Evolutionary conservation across 495 filamentous ascomycete species (phyloP).

Genomic region (Aspergillus ostianus): DNA sequence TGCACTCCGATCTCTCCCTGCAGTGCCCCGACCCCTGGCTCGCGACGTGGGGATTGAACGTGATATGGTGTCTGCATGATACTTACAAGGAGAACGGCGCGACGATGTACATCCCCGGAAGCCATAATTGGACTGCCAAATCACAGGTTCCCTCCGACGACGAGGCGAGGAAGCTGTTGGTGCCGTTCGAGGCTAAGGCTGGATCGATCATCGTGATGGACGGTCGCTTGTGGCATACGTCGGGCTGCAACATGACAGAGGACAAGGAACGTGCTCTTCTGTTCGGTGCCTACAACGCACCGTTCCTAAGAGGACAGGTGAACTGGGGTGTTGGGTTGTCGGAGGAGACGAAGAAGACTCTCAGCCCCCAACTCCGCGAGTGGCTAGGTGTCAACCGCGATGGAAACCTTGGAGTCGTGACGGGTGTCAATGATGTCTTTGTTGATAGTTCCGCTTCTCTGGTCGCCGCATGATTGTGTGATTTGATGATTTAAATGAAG

Average conservation of each 20-base stretch:
- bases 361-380: slow-evolving; percentile 1
- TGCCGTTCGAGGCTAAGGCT: slow-evolving; percentile 9
- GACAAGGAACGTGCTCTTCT: slow-evolving; percentile 8
- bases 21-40: slow-evolving; percentile 7
- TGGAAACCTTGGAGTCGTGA: slow-evolving; percentile 7
- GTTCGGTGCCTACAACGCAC: neutral
- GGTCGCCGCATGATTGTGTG: neutral
- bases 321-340: slow-evolving; percentile 6
- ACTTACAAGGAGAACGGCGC: slow-evolving; percentile 8
- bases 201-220: slow-evolving; percentile 8
- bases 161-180: slow-evolving; percentile 1
- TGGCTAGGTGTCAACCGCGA: slow-evolving; percentile 5
- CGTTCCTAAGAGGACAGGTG: slow-evolving; percentile 4
- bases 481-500: neutral
- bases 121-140: neutral
- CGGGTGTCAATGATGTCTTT: slow-evolving; percentile 6
- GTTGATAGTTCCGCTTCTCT: neutral
- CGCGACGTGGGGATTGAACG: slow-evolving; percentile 3
- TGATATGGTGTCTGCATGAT: slow-evolving; percentile 8
- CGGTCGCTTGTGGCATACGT: slow-evolving; percentile 4
- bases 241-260: slow-evolving; percentile 1
- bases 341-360: slow-evolving; percentile 6
- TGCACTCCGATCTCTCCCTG: slow-evolving; percentile 4
- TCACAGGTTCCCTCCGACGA: slow-evolving; percentile 2
- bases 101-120: slow-evolving; percentile 8